Base-by-base conservation (phyloP, 768 basidiomycete species). In the Lentinus brumalis region DNA sequence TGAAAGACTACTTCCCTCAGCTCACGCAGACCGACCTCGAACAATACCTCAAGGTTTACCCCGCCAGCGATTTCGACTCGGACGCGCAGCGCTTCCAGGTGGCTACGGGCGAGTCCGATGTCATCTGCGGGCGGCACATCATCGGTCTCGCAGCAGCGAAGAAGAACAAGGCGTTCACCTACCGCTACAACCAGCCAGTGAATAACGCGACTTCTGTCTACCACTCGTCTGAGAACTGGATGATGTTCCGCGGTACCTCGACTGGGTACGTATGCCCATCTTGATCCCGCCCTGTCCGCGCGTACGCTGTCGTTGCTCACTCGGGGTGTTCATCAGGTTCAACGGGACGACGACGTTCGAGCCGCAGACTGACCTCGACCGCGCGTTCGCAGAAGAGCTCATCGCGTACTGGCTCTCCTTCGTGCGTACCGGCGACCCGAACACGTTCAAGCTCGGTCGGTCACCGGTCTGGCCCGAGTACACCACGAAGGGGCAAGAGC, bases 401-500 rank as follows among this genome's bases (percentile, higher is more conserved):
- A 85, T 85, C 45, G 85, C 83, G 7, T 86, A 87, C 69, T 86
- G 86, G 84, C 71, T 87, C 6, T 88, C 85, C 2, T 87, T 88
- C 62, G 85, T 87, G 21, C 83, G 85, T 44, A 68, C 80, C 1
- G 78, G 78, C 2, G 71, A 86, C 67, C 85, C 84, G 0, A 87
- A 86, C 70, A 79, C 79, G 6, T 75, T 77, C 73, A 86, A 83
- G 67, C 77, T 86, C 1, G 63, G 75, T 0, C 73, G 78, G 38
- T 83, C 85, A 1, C 86, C 85, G 0, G 63, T 54, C 16, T 87
- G 87, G 86, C 62, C 77, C 35, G 61, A 49, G 41, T 85, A 80
- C 62, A 73, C 64, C 1, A 52, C 65, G 2, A 26, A 11, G 2
- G 64, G 54, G n/a, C 74, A 72, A 63, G 56, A 66, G n/a, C 71